A percentile compares a stretch with the other conserved stretches of the same genome.
Conservation (phyloP, 306 rosid species). For the Pterocarpus macrocarpus region DNA sequence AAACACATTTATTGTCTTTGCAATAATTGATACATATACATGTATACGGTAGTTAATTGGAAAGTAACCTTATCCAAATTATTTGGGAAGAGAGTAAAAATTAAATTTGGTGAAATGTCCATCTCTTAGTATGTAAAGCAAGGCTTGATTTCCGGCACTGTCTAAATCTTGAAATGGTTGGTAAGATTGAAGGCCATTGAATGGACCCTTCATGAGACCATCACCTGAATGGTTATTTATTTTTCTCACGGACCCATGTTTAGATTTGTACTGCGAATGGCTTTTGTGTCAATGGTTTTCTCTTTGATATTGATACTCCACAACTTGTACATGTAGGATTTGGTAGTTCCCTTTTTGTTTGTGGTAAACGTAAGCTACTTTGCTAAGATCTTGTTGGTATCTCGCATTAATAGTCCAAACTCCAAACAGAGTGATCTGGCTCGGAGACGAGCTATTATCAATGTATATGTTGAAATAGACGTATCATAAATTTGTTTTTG, state of each 20-base stretch:
- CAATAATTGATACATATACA: not conserved
- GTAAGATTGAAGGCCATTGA: conserved; percentile 43
- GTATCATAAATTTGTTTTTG: not conserved
- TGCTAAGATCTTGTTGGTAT: conserved; percentile 23
- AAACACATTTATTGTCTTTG: not conserved
- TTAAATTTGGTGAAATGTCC: conserved; percentile 43
- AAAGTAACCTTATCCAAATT: conserved; percentile 1
- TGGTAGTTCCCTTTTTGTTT: conserved; percentile 5
- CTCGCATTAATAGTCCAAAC: conserved; percentile 28
- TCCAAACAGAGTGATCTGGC: not conserved
- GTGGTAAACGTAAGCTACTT: conserved; percentile 28
- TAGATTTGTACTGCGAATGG: not conserved
- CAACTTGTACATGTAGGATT: not conserved
- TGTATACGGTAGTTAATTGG: not conserved
- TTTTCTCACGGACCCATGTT: conserved; percentile 39
- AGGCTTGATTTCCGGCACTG: conserved; percentile 45
- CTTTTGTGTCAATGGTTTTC: conserved; percentile 4
- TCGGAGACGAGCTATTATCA: not conserved
- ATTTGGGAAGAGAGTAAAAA: conserved; percentile 20
- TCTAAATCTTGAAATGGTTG: conserved; percentile 51
- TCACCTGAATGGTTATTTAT: conserved; percentile 26
- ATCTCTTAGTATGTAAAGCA: conserved; percentile 21
- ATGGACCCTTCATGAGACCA: conserved; percentile 45
- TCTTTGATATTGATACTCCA: not conserved
- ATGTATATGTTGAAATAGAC: conserved; percentile 18